These are phyloP conservation scores for Russula foetens DNA, from an alignment of 768 basidiomycete species.

Conservation along the genomic window DNA sequence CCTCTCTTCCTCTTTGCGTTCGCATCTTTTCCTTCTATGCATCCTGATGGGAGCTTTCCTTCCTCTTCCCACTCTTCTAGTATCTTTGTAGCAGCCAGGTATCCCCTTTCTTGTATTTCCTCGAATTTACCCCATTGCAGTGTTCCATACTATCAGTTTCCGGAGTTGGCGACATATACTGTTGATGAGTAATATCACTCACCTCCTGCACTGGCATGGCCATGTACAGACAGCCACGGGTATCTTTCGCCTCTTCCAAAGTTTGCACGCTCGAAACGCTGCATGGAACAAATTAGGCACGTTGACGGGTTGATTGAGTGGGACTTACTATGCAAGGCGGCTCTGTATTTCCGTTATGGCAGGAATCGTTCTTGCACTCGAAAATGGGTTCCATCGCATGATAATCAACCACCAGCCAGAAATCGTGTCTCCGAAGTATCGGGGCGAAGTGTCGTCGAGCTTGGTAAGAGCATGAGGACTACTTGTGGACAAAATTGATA, in stretches of 20 bases:
- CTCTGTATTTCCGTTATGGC: conserved; percentile 91
- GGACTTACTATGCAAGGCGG: conserved; percentile 85
- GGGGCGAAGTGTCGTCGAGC: conserved; percentile 92
- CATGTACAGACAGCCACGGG: conserved; percentile 85
- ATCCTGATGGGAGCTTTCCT: conserved; percentile 69
- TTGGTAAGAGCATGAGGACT: conserved; percentile 24
- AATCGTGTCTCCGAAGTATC: conserved; percentile 90
- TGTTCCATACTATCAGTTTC: conserved; percentile 64
- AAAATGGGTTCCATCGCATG: conserved; percentile 91
- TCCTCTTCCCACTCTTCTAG: conserved; percentile 76
- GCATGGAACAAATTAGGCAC: neutral
- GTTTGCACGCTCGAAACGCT: conserved; percentile 96
- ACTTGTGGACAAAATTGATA: neutral
- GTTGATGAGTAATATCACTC: conserved; percentile 17
- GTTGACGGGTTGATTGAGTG: conserved; percentile 8
- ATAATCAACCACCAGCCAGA: conserved; percentile 95
- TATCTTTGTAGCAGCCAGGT: conserved; percentile 60
- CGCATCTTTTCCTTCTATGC: conserved; percentile 51
- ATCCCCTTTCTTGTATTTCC: conserved; percentile 80
- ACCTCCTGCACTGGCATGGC: conserved; percentile 93
- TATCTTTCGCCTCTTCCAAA: conserved; percentile 89
- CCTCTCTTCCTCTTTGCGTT: conserved; percentile 51
- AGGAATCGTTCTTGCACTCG: conserved; percentile 65
- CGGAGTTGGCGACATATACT: neutral
- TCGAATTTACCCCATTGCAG: conserved; percentile 85